These are phyloP conservation scores for Fusarium haematococcum DNA, from an alignment of 2,329 filamentous ascomycete species.

Conservation along the genomic window DNA sequence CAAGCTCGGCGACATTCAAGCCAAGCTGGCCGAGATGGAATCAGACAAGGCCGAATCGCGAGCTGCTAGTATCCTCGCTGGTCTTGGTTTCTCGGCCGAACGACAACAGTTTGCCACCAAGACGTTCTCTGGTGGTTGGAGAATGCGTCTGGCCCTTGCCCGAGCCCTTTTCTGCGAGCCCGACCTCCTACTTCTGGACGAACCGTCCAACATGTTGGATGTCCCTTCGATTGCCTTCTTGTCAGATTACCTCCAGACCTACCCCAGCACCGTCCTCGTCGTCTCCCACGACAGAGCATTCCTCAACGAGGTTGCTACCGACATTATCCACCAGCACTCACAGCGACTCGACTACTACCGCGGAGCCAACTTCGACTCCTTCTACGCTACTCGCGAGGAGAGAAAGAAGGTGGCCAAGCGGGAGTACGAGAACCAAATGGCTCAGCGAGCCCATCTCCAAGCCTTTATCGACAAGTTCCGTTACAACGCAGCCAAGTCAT, in stretches of 20 bases:
- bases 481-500: slow-evolving; percentile 98
- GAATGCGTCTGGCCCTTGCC: slow-evolving; percentile 95
- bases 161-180: slow-evolving; percentile 98
- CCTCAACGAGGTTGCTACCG: slow-evolving; percentile 98
- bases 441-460: slow-evolving; percentile 90
- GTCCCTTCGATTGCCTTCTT: slow-evolving; percentile 99
- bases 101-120: slow-evolving; percentile 93
- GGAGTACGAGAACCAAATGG: slow-evolving; percentile 99
- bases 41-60: slow-evolving; percentile 97
- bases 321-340: slow-evolving; percentile 98
- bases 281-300: slow-evolving; percentile 99
- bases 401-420: slow-evolving; percentile 95
- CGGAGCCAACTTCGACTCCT: slow-evolving; percentile 94
- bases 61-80: slow-evolving; percentile 94
- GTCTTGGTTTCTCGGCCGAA: slow-evolving; percentile 95
- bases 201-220: slow-evolving; percentile 99
- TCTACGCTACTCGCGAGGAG: slow-evolving; percentile 98
- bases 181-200: slow-evolving; percentile 93
- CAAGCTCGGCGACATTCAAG: slow-evolving; percentile 90
- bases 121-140: slow-evolving; percentile 99
- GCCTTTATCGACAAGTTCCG: slow-evolving; percentile 99
- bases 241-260: slow-evolving; percentile 91
- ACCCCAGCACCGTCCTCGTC: slow-evolving; percentile 94
- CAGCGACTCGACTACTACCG: slow-evolving; percentile 99
- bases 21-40: slow-evolving; percentile 97